Base-by-base conservation (phyloP, 1,284 basidiomycete species). In the Cutaneotrichosporon sp. region DNA sequence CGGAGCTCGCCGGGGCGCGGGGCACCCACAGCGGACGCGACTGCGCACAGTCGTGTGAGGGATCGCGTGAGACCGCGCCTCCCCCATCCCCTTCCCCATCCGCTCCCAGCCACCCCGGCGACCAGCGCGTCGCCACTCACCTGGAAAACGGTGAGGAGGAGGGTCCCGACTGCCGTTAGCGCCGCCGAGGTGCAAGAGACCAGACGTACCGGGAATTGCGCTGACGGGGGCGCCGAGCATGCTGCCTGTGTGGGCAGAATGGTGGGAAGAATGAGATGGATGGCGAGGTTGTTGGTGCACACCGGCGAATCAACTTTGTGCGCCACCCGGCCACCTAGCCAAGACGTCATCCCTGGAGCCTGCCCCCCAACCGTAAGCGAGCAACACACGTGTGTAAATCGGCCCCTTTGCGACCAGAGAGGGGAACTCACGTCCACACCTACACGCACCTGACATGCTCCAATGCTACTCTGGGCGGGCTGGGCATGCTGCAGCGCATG, bases 91-190 rank as follows among this genome's bases (percentile, higher is more conserved):
- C n/a, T n/a, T n/a, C n/a, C n/a, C n/a, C n/a, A n/a, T n/a, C n/a
- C n/a, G n/a, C n/a, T n/a, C 25, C 25, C 45, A 50, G 22, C 7
- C 46, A 27, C 33, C 38, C 29, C 45, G 6, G 11, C 38, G 4
- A 18, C 38, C 11, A n/a, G 3, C 18, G 6, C 38, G 25, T 11
- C 43, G 36, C 25, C 47, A 75, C 83, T 54, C 59, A 86, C 86
- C 61, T 84, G 81, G 69, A 86, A 84, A 34, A 87, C 85, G 22
- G 85, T 85, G 60, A 80, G 62, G 55, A 67, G 60, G 16, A 67
- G 66, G 6, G 62, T 64, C 47, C 53, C 57, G 60, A 67, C 66
- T 67, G 38, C 2, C 18, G 38, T 50, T 11, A 45, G 53, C 36
- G 51, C 9, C 24, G 4, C 18, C 38, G 18, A 16, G n/a, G 10